phyloP scores from a whole-genome alignment of 2,329 filamentous ascomycete species.

The Stromatinia cepivora region DNA sequence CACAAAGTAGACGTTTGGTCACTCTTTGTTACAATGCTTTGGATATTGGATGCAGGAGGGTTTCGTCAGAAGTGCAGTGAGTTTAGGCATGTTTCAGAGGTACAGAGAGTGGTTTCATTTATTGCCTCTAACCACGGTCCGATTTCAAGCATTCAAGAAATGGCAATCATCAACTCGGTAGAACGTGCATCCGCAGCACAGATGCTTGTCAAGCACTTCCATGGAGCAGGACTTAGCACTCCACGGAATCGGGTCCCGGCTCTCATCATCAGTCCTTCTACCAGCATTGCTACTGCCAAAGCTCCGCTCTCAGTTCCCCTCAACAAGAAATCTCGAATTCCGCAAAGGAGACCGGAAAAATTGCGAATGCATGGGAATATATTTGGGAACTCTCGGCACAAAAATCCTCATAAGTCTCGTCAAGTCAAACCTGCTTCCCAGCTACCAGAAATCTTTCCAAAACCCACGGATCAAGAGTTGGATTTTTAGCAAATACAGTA shows the following conservation, averaged over 20 bases:
- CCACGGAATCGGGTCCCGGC: slow-evolving; percentile 27
- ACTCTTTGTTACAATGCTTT: slow-evolving; percentile 28
- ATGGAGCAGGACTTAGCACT: slow-evolving; percentile 27
- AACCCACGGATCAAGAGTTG: no score
- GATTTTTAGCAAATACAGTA: no score
- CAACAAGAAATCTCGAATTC: no score
- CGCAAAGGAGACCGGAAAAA: no score
- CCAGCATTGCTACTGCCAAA: not conserved
- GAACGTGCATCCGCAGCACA: slow-evolving; percentile 27
- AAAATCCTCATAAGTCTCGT: no score
- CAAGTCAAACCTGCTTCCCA: no score
- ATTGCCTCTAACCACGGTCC: slow-evolving; percentile 21
- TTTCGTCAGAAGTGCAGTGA: slow-evolving; percentile 25
- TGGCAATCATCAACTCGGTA: slow-evolving; percentile 24
- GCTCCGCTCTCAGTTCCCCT: no score
- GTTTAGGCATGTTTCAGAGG: slow-evolving; percentile 19
- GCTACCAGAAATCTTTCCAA: no score
- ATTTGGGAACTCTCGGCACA: no score
- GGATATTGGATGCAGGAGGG: slow-evolving; percentile 25
- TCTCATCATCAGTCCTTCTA: slow-evolving; percentile 25
- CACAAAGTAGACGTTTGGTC: slow-evolving; percentile 26
- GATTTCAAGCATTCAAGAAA: slow-evolving; percentile 27
- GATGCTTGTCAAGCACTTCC: slow-evolving; percentile 27
- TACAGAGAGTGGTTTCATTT: slow-evolving; percentile 19
- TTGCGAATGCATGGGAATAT: no score